Percentiles rank a stretch among this genome's conserved stretches.
Conservation (phyloP, 345 rosid genomes). For the Gossypium mustelinum region DNA sequence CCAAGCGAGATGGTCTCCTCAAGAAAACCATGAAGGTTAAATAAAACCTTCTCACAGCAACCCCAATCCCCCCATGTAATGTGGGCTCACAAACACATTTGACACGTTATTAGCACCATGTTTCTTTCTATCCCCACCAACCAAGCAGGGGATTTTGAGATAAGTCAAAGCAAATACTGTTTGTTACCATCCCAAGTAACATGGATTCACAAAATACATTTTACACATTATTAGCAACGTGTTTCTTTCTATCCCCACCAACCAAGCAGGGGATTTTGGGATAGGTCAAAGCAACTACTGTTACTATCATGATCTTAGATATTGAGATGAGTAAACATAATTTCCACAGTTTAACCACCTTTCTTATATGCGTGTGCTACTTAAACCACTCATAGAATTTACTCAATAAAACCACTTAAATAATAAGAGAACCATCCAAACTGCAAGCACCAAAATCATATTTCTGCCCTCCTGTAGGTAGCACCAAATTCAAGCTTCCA, state of each 20-base stretch:
- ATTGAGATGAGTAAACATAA: neutral
- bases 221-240: neutral
- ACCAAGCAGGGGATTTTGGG: neutral
- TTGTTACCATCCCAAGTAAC: neutral
- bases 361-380: neutral
- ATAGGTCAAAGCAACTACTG: neutral
- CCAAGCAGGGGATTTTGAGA: neutral
- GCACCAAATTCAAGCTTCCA: conserved; percentile 1
- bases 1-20: neutral
- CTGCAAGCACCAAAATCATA: neutral
- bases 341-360: neutral
- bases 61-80: neutral
- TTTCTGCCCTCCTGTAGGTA: neutral
- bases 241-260: neutral
- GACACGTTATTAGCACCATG: neutral
- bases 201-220: neutral
- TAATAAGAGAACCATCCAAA: neutral
- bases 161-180: neutral
- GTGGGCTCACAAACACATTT: neutral
- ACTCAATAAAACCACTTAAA: neutral
- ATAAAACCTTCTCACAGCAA: neutral
- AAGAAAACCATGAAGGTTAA: neutral
- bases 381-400: neutral
- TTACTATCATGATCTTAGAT: neutral
- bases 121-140: neutral